phyloP scores from a whole-genome alignment of 192 early-diverging fungal species.

The Endogone sp. region DNA sequence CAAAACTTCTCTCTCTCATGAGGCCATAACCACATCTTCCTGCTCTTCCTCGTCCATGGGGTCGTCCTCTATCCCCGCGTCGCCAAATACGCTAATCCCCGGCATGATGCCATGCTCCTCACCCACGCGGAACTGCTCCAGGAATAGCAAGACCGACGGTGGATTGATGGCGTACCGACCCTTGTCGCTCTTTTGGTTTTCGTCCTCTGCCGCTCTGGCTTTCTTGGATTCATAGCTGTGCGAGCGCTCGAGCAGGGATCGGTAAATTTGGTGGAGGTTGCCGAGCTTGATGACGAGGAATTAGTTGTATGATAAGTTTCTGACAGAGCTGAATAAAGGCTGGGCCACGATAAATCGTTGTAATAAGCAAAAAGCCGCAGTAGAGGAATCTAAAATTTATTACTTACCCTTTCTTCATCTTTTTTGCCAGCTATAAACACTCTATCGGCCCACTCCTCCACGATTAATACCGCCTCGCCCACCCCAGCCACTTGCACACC shows the following conservation, averaged over 20 bases:
- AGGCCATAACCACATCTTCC: background rate
- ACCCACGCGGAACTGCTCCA: too few relatives aligned
- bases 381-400: too few relatives aligned
- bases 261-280: slow-evolving; percentile 6
- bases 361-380: too few relatives aligned
- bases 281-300: background rate
- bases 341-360: too few relatives aligned
- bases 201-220: background rate
- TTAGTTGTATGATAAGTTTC: too few relatives aligned
- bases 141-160: background rate
- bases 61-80: background rate
- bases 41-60: background rate
- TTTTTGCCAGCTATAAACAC: background rate
- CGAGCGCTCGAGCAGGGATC: slow-evolving; percentile 6
- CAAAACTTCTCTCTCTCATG: background rate
- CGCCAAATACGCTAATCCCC: too few relatives aligned
- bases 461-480: slow-evolving; percentile 15
- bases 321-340: too few relatives aligned
- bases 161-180: background rate
- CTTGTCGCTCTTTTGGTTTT: background rate
- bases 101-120: too few relatives aligned
- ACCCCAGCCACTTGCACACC: slow-evolving; percentile 9
- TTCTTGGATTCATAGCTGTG: slow-evolving; percentile 1
- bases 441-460: slow-evolving; percentile 15
- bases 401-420: slow-evolving; percentile 10